A percentile compares a stretch with the other conserved stretches of the same genome.
phyloP scores from a whole-genome alignment of 495 filamentous ascomycete species.

The Lasiosphaeris hirsuta region DNA sequence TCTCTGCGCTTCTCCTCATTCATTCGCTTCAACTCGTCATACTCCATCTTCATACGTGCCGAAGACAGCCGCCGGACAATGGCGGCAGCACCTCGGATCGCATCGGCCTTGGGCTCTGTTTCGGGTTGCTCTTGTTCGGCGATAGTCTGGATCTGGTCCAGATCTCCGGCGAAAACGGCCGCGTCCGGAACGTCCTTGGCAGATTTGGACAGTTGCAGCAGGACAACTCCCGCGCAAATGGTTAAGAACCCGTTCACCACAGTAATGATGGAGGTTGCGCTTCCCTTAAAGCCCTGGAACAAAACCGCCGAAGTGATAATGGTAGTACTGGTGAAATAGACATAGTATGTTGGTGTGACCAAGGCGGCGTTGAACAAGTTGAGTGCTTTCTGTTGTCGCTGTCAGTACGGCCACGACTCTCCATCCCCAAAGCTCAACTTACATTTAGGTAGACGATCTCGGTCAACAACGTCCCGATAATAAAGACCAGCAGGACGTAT shows the following conservation, averaged over 20 bases:
- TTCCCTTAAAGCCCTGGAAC: conserved; percentile 92
- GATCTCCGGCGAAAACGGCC: conserved; percentile 86
- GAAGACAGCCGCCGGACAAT: conserved; percentile 82
- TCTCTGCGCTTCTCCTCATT: conserved; percentile 73
- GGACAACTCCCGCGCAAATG: conserved; percentile 93
- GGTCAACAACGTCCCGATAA: conserved; percentile 78
- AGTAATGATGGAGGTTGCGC: conserved; percentile 73
- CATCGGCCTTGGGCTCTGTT: conserved; percentile 92
- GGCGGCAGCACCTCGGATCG: conserved; percentile 87
- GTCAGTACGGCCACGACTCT: conserved; percentile 14
- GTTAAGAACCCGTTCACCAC: conserved; percentile 91
- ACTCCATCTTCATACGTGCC: conserved; percentile 72
- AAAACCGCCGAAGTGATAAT: conserved; percentile 91
- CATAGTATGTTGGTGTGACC: conserved; percentile 97
- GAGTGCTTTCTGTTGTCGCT: conserved; percentile 80
- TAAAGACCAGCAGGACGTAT: conserved; percentile 88
- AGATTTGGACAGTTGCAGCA: conserved; percentile 95
- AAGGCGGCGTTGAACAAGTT: conserved; percentile 97
- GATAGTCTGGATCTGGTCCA: conserved; percentile 92
- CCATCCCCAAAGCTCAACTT: conserved; percentile 35
- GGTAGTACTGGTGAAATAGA: conserved; percentile 92
- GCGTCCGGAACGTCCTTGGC: conserved; percentile 95
- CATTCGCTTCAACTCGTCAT: conserved; percentile 74
- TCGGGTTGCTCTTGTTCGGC: conserved; percentile 93
- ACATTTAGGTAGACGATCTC: conserved; percentile 97